phyloP scores from a whole-genome alignment of 176 grass and related monocot species.

The Elaeis guineensis region DNA sequence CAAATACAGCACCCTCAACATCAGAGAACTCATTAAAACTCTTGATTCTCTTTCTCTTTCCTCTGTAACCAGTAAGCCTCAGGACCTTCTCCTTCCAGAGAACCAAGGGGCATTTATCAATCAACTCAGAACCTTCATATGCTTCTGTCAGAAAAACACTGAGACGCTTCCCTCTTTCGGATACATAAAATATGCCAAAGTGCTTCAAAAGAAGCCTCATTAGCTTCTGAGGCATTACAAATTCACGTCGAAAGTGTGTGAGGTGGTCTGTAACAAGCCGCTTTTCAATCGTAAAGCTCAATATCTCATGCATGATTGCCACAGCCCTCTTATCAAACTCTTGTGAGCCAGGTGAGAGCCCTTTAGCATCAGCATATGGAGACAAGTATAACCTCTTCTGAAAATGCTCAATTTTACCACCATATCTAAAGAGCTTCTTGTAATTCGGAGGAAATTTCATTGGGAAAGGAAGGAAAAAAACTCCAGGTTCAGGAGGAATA shows the following conservation, averaged over 20 bases:
- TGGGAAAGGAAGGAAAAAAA: constrained; percentile 61
- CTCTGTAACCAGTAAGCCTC: constrained; percentile 54
- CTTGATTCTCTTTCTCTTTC: constrained; percentile 46
- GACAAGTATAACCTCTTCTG: constrained; percentile 53
- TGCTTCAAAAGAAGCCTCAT: constrained; percentile 79
- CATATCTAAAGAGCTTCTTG: constrained; percentile 50
- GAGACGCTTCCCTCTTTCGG: constrained; percentile 65
- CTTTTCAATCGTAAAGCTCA: constrained; percentile 77
- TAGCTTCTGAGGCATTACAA: constrained; percentile 90
- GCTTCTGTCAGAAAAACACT: constrained; percentile 79
- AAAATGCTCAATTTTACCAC: constrained; percentile 46
- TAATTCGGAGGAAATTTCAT: constrained; percentile 71
- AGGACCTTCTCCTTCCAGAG: constrained; percentile 71
- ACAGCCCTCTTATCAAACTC: constrained; percentile 92
- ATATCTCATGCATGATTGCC: constrained; percentile 75
- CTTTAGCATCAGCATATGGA: constrained; percentile 63
- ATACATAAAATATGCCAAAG: constrained; percentile 87
- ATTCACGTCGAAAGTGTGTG: constrained; percentile 71
- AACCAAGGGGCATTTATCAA: constrained; percentile 50
- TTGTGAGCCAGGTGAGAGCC: constrained; percentile 38
- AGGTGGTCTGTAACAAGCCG: constrained; percentile 83
- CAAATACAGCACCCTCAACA: constrained; percentile 29
- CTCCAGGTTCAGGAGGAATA: constrained; percentile 23
- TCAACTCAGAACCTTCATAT: constrained; percentile 60
- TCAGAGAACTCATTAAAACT: constrained; percentile 22